A percentile compares a stretch with the other conserved stretches of the same genome.
Conservation (phyloP, 768 basidiomycete species). For the Sporobolomyces roseus region DNA sequence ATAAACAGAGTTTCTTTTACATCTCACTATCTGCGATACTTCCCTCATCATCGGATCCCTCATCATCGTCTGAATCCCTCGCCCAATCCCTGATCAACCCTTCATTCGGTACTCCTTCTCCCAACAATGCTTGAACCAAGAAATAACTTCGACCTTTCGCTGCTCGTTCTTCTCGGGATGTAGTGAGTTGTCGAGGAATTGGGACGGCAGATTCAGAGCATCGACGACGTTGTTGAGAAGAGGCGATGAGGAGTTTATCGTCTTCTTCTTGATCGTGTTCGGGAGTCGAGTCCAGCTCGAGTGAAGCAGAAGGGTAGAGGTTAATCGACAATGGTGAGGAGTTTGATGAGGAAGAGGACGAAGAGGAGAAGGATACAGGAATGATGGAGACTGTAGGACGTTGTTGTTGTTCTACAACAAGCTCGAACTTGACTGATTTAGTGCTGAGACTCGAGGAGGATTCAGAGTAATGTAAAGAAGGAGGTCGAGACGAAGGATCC, state of each 20-base stretch:
- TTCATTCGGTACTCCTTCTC: slow-evolving; percentile 32
- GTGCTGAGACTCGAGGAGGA: not conserved
- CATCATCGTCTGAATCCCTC: slow-evolving; percentile 41
- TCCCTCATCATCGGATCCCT: slow-evolving; percentile 9
- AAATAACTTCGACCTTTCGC: slow-evolving; percentile 26
- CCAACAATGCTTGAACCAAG: slow-evolving; percentile 36
- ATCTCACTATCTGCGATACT: not conserved
- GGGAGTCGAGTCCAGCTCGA: no score
- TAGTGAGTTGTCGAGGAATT: not conserved
- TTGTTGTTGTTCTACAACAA: slow-evolving; percentile 8
- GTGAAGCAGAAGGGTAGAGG: no score
- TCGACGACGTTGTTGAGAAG: not conserved
- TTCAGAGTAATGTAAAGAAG: slow-evolving; percentile 3
- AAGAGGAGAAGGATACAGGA: no score
- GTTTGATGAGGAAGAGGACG: no score
- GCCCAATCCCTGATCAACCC: slow-evolving; percentile 42
- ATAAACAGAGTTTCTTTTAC: not conserved
- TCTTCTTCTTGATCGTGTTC: no score
- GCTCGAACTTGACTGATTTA: slow-evolving; percentile 11
- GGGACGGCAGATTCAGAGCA: slow-evolving; percentile 10
- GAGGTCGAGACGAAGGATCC: slow-evolving; percentile 30
- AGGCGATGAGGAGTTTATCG: no score
- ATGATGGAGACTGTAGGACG: no score
- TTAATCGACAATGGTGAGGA: no score
- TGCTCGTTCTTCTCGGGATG: slow-evolving; percentile 23